phyloP scores from a whole-genome alignment of 768 basidiomycete genomes.

The Lenzites betulinus region DNA sequence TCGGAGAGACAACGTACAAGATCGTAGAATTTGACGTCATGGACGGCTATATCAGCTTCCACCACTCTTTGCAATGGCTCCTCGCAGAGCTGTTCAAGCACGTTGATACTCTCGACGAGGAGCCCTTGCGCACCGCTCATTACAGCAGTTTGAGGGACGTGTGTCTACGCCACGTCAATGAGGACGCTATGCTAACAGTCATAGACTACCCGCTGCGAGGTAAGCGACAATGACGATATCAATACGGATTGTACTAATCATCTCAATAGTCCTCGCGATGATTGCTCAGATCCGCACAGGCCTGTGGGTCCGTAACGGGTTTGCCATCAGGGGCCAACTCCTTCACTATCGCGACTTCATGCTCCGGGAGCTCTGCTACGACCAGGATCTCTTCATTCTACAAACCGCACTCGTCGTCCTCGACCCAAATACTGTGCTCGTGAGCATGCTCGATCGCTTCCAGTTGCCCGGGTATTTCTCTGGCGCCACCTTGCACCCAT shows the following conservation, averaged over 20 bases:
- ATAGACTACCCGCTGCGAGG: constrained; percentile 91
- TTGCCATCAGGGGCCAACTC: constrained; percentile 91
- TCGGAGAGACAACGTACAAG: constrained; percentile 60
- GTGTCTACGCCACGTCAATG: constrained; percentile 60
- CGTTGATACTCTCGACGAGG: constrained; percentile 63
- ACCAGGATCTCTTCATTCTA: constrained; percentile 91
- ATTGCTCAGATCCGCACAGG: constrained; percentile 94
- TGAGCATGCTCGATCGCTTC: constrained; percentile 90
- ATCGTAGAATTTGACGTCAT: constrained; percentile 78
- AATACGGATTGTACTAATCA: constrained; percentile 1
- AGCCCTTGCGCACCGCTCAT: constrained; percentile 52
- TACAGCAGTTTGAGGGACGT: constrained; percentile 59
- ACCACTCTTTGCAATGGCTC: constrained; percentile 91
- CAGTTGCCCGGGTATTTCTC: constrained; percentile 80
- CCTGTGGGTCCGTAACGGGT: constrained; percentile 97
- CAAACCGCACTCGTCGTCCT: constrained; percentile 82
- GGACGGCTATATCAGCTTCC: constrained; percentile 87
- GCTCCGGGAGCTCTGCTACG: constrained; percentile 94
- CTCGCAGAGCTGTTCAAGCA: constrained; percentile 88
- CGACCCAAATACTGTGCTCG: constrained; percentile 76
- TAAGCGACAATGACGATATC: constrained; percentile 37
- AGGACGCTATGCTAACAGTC: constrained; percentile 69
- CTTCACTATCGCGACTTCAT: constrained; percentile 96
- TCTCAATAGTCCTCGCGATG: constrained; percentile 71
- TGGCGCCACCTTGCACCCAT: constrained; percentile 55